These are phyloP conservation scores for Daldinia sp. DNA, from an alignment of 2,329 filamentous ascomycete species.

Conservation along the genomic window DNA sequence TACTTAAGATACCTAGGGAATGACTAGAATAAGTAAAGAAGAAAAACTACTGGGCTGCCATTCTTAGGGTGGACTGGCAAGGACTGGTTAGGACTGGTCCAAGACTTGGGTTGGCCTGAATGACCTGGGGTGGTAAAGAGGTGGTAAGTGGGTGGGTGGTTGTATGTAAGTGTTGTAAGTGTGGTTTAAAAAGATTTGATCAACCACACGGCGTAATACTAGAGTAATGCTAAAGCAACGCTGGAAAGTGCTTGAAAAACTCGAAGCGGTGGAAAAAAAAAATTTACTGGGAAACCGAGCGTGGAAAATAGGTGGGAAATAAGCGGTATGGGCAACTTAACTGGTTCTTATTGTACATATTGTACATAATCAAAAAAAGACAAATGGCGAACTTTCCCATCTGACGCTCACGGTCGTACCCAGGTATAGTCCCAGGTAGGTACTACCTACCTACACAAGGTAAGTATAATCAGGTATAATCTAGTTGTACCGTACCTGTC, in stretches of 20 bases:
- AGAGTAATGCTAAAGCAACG: slow-evolving; percentile 13
- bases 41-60: neutral
- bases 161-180: no score
- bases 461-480: no score
- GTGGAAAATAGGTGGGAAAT: neutral
- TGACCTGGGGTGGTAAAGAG: neutral
- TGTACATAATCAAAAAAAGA: slow-evolving; percentile 14
- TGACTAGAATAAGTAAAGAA: slow-evolving; percentile 17
- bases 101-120: no score
- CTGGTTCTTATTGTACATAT: slow-evolving; percentile 20
- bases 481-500: slow-evolving; percentile 15
- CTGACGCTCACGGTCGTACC: neutral
- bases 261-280: slow-evolving; percentile 2
- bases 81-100: no score
- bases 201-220: slow-evolving; percentile 7
- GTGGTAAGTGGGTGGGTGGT: no score
- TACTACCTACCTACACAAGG: no score
- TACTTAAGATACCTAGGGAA: no score
- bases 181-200: slow-evolving; percentile 31
- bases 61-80: no score
- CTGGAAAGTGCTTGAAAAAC: neutral
- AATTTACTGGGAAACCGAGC: slow-evolving; percentile 5
- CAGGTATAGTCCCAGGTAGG: no score
- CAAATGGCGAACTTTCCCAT: slow-evolving; percentile 22
- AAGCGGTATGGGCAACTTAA: slow-evolving; percentile 33